Percentiles rank a stretch among this genome's conserved stretches.
Conservation (phyloP, 106 monocot genomes). For the Amphibolis antarctica region DNA sequence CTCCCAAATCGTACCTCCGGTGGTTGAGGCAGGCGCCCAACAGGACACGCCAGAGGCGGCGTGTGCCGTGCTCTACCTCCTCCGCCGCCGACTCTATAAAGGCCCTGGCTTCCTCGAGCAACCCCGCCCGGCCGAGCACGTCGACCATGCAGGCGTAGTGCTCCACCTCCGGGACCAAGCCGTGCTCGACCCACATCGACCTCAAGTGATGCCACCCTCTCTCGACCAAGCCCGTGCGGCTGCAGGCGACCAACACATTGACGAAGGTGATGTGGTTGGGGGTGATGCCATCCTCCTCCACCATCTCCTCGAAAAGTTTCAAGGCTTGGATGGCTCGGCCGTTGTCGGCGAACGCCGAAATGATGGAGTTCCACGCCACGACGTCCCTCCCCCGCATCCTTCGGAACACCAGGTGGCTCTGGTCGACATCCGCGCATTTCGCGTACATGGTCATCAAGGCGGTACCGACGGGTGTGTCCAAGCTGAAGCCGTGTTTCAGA, state of each 20-base stretch:
- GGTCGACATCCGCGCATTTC: conserved; percentile 47
- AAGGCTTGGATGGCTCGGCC: conserved; percentile 37
- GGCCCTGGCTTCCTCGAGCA: conserved; percentile 38
- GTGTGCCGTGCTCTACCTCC: conserved; percentile 31
- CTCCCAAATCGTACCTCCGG: conserved; percentile 35
- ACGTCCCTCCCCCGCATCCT: conserved; percentile 40
- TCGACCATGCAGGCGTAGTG: conserved; percentile 80
- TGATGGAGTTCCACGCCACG: conserved; percentile 64
- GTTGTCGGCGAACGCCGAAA: conserved; percentile 65
- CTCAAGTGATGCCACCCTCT: conserved; percentile 56
- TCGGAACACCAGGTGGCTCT: conserved; percentile 37
- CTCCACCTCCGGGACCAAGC: conserved; percentile 32
- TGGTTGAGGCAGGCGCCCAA: conserved; percentile 44
- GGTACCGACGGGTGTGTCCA: conserved; percentile 46
- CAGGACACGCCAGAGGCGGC: conserved; percentile 50
- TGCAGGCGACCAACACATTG: conserved; percentile 48
- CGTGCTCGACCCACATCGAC: conserved; percentile 34
- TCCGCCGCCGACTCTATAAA: conserved; percentile 44
- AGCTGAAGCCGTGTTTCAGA: conserved; percentile 41
- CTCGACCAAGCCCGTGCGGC: conserved; percentile 59
- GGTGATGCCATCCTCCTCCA: conserved; percentile 9
- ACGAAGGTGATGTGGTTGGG: conserved; percentile 58
- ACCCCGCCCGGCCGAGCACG: conserved; percentile 39
- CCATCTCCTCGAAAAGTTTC: conserved; percentile 53
- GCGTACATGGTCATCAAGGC: conserved; percentile 54